Evolutionary conservation across 2,329 filamentous ascomycete species (phyloP), one percentile per base, ranked within the genome.

Genomic region (Emmonsiellopsis sp.): DNA sequence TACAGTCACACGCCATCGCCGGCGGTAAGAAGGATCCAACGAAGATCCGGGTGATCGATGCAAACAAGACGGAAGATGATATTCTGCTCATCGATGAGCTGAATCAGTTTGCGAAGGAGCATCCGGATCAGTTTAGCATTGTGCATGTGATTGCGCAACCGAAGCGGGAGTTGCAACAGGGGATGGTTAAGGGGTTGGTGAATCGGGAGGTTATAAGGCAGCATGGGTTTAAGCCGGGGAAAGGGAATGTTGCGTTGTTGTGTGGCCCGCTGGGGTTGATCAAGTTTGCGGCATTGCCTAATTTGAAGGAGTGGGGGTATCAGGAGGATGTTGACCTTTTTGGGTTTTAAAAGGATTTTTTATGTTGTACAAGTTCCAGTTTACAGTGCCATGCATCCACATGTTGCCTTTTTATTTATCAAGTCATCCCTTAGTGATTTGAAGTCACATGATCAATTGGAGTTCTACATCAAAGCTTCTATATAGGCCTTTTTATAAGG

Each of bases 191-290:
- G 49, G 77, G 76, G 0, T 68, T 74, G 59, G 71, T 77, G 2
- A 66, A 73, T 58, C 67, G 57, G 21, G 67, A 71, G 1, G 63
- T 75, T 5, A 64, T 77, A 40, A 70, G 67, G 59, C 57, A 70
- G 49, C 62, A 62, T 47, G 56, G 74, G 33, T 78, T 77, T 59
- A 55, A 62, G 44, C 75, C 77, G 0, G 64, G 55, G 0, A 64
- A 74, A 39, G 65, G 64, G 2, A 72, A 62, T 27, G 72, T 72
- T 1, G 71, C 71, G 3, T 73, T 80, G 34, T 59, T 79, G 39
- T 80, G 76, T 59, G 76, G 77, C 0, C 75, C 75, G 39, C 74
- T 74, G 5, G 65, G 66, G 1, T 74, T 79, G 73, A 78, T 80
- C 49, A 70, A 75, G 60, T 77, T 75, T 58, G 74, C 72, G n/a